phyloP scores from a whole-genome alignment of 2,329 filamentous ascomycete species.

The Cercospora sojina region DNA sequence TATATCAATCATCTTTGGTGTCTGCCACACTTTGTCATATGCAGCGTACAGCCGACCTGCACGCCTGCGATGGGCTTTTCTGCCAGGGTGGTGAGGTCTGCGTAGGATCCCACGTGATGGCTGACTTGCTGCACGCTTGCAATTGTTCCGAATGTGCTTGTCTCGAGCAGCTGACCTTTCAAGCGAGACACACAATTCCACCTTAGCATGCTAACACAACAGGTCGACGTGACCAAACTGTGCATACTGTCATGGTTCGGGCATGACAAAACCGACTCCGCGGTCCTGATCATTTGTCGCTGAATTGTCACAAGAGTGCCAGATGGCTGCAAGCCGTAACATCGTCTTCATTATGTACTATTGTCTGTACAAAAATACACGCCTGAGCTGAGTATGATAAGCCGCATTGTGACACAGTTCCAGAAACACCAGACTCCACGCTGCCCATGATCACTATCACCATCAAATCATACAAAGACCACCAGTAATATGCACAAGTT shows the following conservation, averaged over 20 bases:
- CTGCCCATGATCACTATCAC: conserved; percentile 5
- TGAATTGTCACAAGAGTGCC: background rate
- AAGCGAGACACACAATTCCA: conserved; percentile 3
- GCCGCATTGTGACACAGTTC: background rate
- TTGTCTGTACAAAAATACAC: conserved; percentile 3
- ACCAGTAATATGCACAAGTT: background rate
- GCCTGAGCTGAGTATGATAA: conserved; percentile 1
- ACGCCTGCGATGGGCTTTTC: background rate
- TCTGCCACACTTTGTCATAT: conserved; percentile 3
- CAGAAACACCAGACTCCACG: conserved; percentile 10
- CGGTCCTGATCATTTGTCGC: background rate
- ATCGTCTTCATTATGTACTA: conserved; percentile 13
- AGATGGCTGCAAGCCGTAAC: conserved; percentile 7
- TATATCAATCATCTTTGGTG: background rate
- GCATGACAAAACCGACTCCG: background rate
- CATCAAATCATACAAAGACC: background rate
- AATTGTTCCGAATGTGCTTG: conserved; percentile 2
- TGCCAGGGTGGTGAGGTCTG: background rate
- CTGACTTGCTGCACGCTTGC: background rate
- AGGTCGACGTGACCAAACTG: background rate
- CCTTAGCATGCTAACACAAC: background rate
- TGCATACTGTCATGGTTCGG: background rate
- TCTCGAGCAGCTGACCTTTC: background rate
- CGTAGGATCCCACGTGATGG: background rate
- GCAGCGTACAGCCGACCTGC: conserved; percentile 8